Evolutionary conservation across 371 early-diverging fungal species (phyloP).

Genomic region (Rhizopus arrhizus): DNA sequence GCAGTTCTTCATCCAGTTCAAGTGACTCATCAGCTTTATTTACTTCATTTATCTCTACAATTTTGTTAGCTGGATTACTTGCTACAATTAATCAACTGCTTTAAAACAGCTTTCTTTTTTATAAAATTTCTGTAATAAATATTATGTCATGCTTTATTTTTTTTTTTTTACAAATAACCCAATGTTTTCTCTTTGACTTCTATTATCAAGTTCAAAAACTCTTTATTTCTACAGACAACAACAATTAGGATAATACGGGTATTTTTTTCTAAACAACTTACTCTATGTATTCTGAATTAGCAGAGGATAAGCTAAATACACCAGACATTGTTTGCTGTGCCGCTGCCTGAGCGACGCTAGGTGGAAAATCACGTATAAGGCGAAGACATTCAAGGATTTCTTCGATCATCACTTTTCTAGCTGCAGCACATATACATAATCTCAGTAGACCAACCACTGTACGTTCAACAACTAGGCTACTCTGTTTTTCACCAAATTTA

Average conservation of each 20-base stretch:
- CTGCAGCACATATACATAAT: slow-evolving; percentile 71
- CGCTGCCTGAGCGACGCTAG: slow-evolving; percentile 66
- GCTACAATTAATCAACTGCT: slow-evolving; percentile 11
- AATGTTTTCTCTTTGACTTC: slow-evolving; percentile 54
- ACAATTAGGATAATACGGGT: no score
- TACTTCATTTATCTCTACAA: background rate
- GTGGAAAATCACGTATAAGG: slow-evolving; percentile 64
- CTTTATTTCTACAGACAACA: slow-evolving; percentile 27
- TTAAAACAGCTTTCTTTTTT: background rate
- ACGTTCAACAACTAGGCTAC: slow-evolving; percentile 73
- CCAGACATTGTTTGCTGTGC: slow-evolving; percentile 85
- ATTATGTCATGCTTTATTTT: background rate
- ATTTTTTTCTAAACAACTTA: slow-evolving; percentile 29
- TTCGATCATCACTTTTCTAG: slow-evolving; percentile 56
- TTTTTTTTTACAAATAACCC: slow-evolving; percentile 33
- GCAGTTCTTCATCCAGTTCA: background rate
- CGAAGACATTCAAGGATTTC: slow-evolving; percentile 69
- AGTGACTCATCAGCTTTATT: background rate
- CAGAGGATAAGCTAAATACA: slow-evolving; percentile 61
- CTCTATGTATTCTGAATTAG: slow-evolving; percentile 52
- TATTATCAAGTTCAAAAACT: slow-evolving; percentile 49
- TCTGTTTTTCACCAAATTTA: slow-evolving; percentile 69
- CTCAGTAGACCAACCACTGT: slow-evolving; percentile 75
- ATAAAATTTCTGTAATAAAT: slow-evolving; percentile 2
- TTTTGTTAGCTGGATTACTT: slow-evolving; percentile 10